Evolutionary conservation across 192 early-diverging fungal genomes (phyloP), one percentile per base, ranked within the genome.

Genomic region (Chytriomyces confervae): DNA sequence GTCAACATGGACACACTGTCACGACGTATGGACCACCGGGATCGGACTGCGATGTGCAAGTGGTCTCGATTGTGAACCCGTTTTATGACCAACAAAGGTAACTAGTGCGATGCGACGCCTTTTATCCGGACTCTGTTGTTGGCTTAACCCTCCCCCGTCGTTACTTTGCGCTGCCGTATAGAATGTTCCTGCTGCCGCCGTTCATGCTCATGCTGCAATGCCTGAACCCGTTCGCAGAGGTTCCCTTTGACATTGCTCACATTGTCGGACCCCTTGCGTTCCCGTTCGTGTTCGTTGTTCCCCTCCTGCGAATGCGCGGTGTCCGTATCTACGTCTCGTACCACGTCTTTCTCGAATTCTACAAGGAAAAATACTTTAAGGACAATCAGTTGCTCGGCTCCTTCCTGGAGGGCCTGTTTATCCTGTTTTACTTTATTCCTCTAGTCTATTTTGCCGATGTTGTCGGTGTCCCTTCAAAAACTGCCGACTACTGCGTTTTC

Each of bases 261-360:
- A 62, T 87, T 43, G 84, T 88, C 24, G 67, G 71, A 11, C 87
- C 87, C 7, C 77, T 86, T 10, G 75, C 75, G 60, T 49, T 85
- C 53, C 50, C 87, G 0, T 85, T 88, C 50, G 50, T 85, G 13
- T 74, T 76, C 16, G 10, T 87, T 9, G 57, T 82, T 3, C 85
- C 85, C 3, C 68, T 88, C 23, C 79, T 88, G 72, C 62, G 75
- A 47, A 10, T 76, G 62, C 75, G 75, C 29, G 75, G 75, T 7
- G 73, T 84, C 75, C 83, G 79, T 51, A 75, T 88, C 62, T 88
- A 88, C 80, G 83, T 88, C 48, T 85, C 85, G 10, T 88, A 88
- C 78, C 87, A 88, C 77, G 85, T 86, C 27, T 79, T 76, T 62
- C 77, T 88, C 48, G 80, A 86, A 65, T 83, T 83, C 77, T 88